A percentile compares a stretch with the other conserved stretches of the same genome.
These are phyloP conservation scores for Globisporangium heterothallicum DNA, from an alignment of 352 stramenopile genomes.

Conservation along the genomic window DNA sequence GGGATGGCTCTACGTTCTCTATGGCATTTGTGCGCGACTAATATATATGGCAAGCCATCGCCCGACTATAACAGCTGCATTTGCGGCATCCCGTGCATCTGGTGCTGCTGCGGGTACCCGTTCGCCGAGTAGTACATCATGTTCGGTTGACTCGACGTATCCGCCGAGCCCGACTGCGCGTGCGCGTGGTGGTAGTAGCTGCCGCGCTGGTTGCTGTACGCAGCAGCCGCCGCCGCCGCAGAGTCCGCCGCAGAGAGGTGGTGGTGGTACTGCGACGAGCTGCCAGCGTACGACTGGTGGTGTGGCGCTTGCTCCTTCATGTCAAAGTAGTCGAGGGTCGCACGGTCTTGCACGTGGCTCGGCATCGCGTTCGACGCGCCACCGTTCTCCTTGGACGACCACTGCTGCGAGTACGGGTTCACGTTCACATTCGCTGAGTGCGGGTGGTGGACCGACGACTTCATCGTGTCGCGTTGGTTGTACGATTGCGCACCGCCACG, in stretches of 20 bases:
- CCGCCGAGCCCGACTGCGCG: constrained; percentile 15
- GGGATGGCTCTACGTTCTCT: constrained; percentile 9
- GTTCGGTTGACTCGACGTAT: constrained; percentile 17
- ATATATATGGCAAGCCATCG: constrained; percentile 29
- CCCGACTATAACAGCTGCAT: constrained; percentile 69
- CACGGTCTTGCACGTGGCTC: constrained; percentile 26
- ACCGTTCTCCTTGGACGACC: constrained; percentile 48
- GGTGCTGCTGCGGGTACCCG: constrained; percentile 44
- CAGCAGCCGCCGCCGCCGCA: constrained; percentile 33
- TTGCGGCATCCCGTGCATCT: constrained; percentile 71
- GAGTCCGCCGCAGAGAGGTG: constrained; percentile 59
- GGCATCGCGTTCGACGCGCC: constrained; percentile 12
- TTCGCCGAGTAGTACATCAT: constrained; percentile 78
- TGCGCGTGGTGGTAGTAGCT: constrained; percentile 57
- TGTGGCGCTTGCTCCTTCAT: constrained; percentile 55
- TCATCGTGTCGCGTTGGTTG: constrained; percentile 31
- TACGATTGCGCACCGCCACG: constrained; percentile 19
- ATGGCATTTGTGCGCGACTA: constrained; percentile 7
- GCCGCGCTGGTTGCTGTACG: constrained; percentile 43
- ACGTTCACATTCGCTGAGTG: constrained; percentile 11
- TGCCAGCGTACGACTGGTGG: constrained; percentile 40
- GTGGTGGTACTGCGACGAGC: constrained; percentile 63
- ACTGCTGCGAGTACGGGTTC: constrained; percentile 48
- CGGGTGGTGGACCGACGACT: constrained; percentile 17
- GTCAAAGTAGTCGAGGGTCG: constrained; percentile 65